Evolutionary conservation across 2,329 filamentous ascomycete species (phyloP), one percentile per base, ranked within the genome.

Genomic region (Delphinella strobiligena): DNA sequence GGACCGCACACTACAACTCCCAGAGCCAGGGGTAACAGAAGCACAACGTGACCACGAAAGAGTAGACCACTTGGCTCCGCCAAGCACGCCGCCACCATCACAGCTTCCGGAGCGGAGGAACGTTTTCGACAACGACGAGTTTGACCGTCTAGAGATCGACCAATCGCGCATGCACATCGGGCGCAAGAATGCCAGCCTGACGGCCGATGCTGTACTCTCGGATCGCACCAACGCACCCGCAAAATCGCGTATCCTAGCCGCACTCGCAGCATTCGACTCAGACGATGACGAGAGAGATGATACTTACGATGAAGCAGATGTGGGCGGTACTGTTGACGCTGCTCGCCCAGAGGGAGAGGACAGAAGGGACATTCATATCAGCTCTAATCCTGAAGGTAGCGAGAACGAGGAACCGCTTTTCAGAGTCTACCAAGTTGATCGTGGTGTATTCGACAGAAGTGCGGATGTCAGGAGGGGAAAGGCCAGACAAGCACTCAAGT

Each of bases 241-340:
- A 51, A 94, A 93, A 62, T 84, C 86, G 0, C 81, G 86, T 9
- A 94, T 95, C 50, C 65, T 94, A 17, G 84, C 88, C 3, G 89
- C 89, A 0, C 74, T 96, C 2, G 85, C 86, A 12, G 74, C 81
- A 1, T 95, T 96, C 49, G 88, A 96, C 61, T 81, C 80, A 0
- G 89, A 96, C 51, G 91, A 96, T 49, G 91, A 98, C 57, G 91
- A 98, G 63, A 76, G 87, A 27, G 91, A 98, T 58, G 91, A 98
- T 58, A 96, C 89, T 0, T 98, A 98, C 55, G 91, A 98, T 52
- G 77, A 80, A 2, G 85, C 78, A 36, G 91, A 96, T 54, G 86
- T 96, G 2, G 91, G 91, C 27, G 88, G 89, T 16, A 84, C 83
- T 0, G 78, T 95, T 3, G 87, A 94, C 50, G 68, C 71, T 14